Evolutionary conservation across 805 yeast species (phyloP).

Genomic region (Jamesozyma spencerorum): DNA sequence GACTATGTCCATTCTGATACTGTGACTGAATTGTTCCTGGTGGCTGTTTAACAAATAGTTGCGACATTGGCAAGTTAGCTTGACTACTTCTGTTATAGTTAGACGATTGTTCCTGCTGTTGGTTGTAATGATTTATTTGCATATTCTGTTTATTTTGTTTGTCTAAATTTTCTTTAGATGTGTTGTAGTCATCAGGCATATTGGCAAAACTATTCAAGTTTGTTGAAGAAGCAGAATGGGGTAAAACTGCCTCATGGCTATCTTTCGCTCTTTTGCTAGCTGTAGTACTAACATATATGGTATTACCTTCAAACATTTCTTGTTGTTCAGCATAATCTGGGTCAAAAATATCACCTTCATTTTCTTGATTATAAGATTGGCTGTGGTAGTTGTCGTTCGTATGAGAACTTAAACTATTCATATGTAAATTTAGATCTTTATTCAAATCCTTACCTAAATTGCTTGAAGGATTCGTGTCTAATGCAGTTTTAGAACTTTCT

Average conservation of each 20-base stretch:
- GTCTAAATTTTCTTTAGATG: neutral
- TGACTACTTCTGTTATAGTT: neutral
- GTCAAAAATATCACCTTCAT: conserved; percentile 20
- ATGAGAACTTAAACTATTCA: neutral
- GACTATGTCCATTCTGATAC: neutral
- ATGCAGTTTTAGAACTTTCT: neutral
- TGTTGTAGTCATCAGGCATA: neutral
- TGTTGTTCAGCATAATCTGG: conserved; percentile 26
- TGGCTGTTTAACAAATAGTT: neutral
- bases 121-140: neutral
- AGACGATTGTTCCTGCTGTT: neutral
- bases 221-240: conserved; percentile 2
- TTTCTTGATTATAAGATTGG: neutral
- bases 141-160: neutral
- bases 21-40: conserved; percentile 1
- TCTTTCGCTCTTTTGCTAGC: neutral
- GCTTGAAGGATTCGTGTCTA: neutral
- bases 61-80: neutral
- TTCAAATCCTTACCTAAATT: conserved; percentile 2
- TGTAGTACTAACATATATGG: conserved; percentile 7
- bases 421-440: conserved; percentile 1
- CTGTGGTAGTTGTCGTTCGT: neutral
- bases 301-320: conserved; percentile 24
- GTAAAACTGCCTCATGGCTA: neutral
- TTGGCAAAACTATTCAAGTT: conserved; percentile 1